These are phyloP conservation scores for Davidsoniella virescens DNA, from an alignment of 2,329 filamentous ascomycete genomes.

Conservation along the genomic window DNA sequence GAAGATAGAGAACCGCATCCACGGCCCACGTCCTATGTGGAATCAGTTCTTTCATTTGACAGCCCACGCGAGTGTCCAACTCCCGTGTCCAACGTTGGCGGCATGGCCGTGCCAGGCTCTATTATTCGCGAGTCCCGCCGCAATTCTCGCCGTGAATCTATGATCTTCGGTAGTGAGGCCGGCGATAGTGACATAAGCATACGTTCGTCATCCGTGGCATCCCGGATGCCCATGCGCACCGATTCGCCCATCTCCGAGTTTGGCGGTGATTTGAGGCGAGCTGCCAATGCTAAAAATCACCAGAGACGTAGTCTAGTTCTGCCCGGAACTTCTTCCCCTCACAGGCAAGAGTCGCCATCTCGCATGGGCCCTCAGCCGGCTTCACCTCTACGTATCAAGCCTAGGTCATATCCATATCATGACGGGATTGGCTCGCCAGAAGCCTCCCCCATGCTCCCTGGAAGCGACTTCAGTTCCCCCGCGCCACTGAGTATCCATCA, in stretches of 20 bases:
- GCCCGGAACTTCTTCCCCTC: constrained; percentile 60
- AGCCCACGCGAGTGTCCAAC: constrained; percentile 87
- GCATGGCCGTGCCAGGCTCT: constrained; percentile 14
- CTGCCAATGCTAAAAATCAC: constrained; percentile 63
- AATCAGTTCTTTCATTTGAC: constrained; percentile 61
- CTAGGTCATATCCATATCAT: constrained; percentile 44
- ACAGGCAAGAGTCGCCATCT: constrained; percentile 77
- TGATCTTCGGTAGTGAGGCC: constrained; percentile 69
- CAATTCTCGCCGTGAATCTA: constrained; percentile 28
- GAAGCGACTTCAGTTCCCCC: constrained; percentile 68
- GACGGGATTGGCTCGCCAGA: constrained; percentile 69
- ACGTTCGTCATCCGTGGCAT: constrained; percentile 60
- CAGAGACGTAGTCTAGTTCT: constrained; percentile 79
- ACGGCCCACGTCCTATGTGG: constrained; percentile 39
- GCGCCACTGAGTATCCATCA: constrained; percentile 35
- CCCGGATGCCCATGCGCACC: constrained; percentile 50
- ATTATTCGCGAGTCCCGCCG: constrained; percentile 47
- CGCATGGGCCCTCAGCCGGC: constrained; percentile 48
- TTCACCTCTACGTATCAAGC: constrained; percentile 78
- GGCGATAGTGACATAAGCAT: constrained; percentile 80
- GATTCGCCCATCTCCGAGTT: constrained; percentile 87
- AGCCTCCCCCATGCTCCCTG: constrained; percentile 71
- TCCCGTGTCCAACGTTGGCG: constrained; percentile 62
- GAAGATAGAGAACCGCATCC: constrained; percentile 29
- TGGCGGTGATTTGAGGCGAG: constrained; percentile 49